phyloP scores from a whole-genome alignment of 179 eudicot genomes.

The Spergularia azorica region DNA sequence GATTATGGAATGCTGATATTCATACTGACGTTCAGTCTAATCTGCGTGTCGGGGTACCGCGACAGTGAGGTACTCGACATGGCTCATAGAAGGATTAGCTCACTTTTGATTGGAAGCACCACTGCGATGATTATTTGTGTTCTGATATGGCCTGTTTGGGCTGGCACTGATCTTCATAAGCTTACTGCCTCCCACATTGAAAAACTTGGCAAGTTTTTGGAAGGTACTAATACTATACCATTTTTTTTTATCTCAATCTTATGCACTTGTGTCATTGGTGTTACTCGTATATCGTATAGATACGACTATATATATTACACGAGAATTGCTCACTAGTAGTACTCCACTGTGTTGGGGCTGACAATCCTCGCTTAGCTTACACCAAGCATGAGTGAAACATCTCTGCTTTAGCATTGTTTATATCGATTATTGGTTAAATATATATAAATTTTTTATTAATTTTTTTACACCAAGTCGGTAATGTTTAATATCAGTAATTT shows the following conservation, averaged over 20 bases:
- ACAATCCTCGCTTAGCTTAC: no score
- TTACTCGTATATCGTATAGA: no score
- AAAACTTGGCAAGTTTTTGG: conserved; percentile 51
- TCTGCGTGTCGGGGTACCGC: conserved; percentile 69
- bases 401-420: no score
- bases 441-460: no score
- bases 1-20: conserved; percentile 81
- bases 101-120: conserved; percentile 57
- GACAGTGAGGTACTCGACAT: conserved; percentile 46
- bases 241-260: not conserved
- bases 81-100: conserved; percentile 56
- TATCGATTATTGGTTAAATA: no score
- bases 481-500: no score
- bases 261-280: not conserved
- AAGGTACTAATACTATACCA: conserved; percentile 44
- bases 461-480: no score
- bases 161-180: conserved; percentile 70
- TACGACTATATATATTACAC: no score
- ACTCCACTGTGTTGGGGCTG: no score
- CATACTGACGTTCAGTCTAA: conserved; percentile 73
- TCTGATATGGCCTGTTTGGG: conserved; percentile 74
- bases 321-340: no score
- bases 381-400: no score
- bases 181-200: conserved; percentile 41
- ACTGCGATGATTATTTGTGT: conserved; percentile 50